A percentile compares a stretch with the other conserved stretches of the same genome.
Conservation (phyloP, 805 yeast species). For the Lachancea kluyveri region DNA sequence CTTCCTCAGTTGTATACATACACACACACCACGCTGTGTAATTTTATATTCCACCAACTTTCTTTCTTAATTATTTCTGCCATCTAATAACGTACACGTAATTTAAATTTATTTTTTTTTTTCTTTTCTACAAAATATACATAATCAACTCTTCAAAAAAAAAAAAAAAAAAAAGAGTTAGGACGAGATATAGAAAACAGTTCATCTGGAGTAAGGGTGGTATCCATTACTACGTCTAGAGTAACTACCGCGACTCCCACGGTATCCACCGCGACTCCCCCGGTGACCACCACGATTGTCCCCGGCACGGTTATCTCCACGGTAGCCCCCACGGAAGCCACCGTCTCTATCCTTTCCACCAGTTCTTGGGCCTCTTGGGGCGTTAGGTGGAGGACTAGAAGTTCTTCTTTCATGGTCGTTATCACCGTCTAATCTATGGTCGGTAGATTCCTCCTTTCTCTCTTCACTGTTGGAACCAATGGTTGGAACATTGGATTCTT, state of each 20-base stretch:
- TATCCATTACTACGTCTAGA: conserved; percentile 23
- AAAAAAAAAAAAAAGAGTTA: too few species aligned
- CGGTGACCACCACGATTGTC: conserved; percentile 16
- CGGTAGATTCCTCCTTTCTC: conserved; percentile 12
- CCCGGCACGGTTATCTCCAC: conserved; percentile 15
- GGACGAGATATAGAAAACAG: too few species aligned
- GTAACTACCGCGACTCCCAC: conserved; percentile 21
- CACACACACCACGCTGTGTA: conserved; percentile 2
- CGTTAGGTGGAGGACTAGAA: conserved; percentile 29
- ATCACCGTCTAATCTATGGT: conserved; percentile 21
- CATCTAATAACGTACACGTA: too few species aligned
- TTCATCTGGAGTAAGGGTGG: conserved; percentile 30
- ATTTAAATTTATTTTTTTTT: too few species aligned
- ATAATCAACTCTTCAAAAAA: too few species aligned
- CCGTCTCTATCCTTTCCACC: conserved; percentile 24
- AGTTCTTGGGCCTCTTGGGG: conserved; percentile 47
- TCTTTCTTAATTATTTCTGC: too few species aligned
- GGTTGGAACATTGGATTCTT: conserved; percentile 24
- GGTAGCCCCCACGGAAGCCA: conserved; percentile 18
- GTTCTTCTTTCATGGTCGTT: conserved; percentile 18
- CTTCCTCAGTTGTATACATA: conserved; percentile 1
- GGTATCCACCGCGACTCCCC: conserved; percentile 28
- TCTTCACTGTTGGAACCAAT: conserved; percentile 21
- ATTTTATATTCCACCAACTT: neutral
- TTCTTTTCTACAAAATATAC: too few species aligned